Evolutionary conservation across 768 basidiomycete genomes (phyloP), one percentile per base, ranked within the genome.

Genomic region (Clavaria fumosa): DNA sequence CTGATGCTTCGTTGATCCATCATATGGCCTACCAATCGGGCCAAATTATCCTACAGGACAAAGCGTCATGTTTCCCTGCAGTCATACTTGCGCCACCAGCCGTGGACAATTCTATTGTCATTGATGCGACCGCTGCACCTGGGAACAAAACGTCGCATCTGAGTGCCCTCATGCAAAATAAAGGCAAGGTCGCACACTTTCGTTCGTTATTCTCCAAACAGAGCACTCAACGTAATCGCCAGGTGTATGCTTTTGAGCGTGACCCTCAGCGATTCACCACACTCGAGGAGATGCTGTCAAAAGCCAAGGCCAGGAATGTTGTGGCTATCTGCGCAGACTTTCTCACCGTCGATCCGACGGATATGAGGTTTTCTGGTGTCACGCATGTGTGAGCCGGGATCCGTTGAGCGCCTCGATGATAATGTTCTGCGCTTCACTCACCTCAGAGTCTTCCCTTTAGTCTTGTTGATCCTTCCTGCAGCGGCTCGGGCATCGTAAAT

Each of bases 91-190:
- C 75, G 15, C 82, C 85, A 30, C 79, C 78, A 7, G 57, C 63
- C 2, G 54, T 50, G 14, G 63, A 71, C 15, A 53, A 64, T 28
- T 56, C 60, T 38, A 62, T 69, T 33, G 83, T 89, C 21, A 81
- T 96, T 27, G 93, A 97, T 55, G 90, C 88, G 9, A 97, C 90
- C 7, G 82, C 90, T 27, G 95, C 95, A 1, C 95, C 95, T 0
- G 95, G 95, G 1, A 99, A 99, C 60, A 99, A 99, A 60, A 97
- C 95, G 2, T 82, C 89, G 5, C 88, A 93, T 56, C 58, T 97
- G 17, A 82, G 84, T 46, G 86, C 90, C 17, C 60, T 96, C 31
- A 86, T 96, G 82, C 53, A 62, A 12, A 79, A 78, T 46, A 69
- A 70, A 53, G 86, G 89, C 49, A 82, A 76, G 58, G 91, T 88